A percentile compares a stretch with the other conserved stretches of the same genome.
Evolutionary conservation across 441 rosid genomes (phyloP).

Genomic region (Populus hybrid): DNA sequence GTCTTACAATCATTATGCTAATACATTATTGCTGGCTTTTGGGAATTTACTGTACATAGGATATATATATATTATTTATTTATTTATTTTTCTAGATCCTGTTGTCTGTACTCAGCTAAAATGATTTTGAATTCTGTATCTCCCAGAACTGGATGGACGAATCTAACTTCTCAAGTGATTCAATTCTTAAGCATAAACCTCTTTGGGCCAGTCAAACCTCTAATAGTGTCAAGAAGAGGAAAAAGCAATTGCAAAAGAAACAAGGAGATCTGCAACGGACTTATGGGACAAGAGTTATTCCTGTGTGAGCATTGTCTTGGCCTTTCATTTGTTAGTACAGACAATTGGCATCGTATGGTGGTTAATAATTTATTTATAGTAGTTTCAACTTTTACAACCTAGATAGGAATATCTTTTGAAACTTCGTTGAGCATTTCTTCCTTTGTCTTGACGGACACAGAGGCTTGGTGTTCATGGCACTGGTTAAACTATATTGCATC

Average conservation of each 20-base stretch:
- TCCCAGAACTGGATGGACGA: slow-evolving; percentile 81
- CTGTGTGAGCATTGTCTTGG: slow-evolving; percentile 64
- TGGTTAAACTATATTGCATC: not conserved
- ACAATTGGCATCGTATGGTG: slow-evolving; percentile 9
- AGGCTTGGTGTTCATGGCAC: not conserved
- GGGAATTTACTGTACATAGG: not conserved
- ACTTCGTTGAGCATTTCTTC: not conserved
- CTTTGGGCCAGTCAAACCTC: slow-evolving; percentile 78
- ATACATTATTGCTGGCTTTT: not conserved
- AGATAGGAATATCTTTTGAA: not conserved
- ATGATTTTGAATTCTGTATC: slow-evolving; percentile 25
- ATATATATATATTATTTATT: too few relatives aligned
- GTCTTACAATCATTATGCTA: slow-evolving; percentile 29
- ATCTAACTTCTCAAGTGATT: slow-evolving; percentile 67
- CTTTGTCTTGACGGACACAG: not conserved
- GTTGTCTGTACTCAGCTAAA: slow-evolving; percentile 14
- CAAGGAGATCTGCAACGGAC: slow-evolving; percentile 77
- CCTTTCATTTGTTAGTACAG: slow-evolving; percentile 12
- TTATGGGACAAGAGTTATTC: slow-evolving; percentile 96
- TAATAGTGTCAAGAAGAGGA: slow-evolving; percentile 43
- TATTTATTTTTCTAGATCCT: slow-evolving; percentile 2
- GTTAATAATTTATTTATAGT: not conserved
- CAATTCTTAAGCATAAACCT: slow-evolving; percentile 88
- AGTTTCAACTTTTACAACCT: not conserved
- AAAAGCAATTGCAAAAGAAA: slow-evolving; percentile 47